Evolutionary conservation across 2,329 filamentous ascomycete genomes (phyloP).

Genomic region (Alternaria hordeiaustralica): DNA sequence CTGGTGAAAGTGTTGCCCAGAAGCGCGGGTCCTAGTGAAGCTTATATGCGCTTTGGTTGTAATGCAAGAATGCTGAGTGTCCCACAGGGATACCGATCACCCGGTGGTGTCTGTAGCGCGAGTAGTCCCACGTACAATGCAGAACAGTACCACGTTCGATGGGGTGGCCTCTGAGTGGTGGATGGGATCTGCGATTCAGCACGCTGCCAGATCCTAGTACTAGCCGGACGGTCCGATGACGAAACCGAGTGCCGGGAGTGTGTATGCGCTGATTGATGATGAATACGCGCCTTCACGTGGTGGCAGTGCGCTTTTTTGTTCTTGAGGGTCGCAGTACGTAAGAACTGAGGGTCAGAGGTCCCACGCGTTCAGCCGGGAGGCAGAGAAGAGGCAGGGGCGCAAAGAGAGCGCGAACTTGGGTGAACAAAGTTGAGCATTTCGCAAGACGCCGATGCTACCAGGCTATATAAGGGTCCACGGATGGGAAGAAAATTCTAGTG

Average conservation of each 20-base stretch:
- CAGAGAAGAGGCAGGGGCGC: conserved; percentile 7
- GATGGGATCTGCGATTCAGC: conserved; percentile 8
- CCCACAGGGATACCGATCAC: background rate
- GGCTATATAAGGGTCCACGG: conserved; percentile 29
- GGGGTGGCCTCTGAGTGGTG: conserved; percentile 24
- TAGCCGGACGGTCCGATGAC: conserved; percentile 24
- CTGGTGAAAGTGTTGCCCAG: background rate
- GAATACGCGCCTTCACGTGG: background rate
- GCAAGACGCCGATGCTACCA: background rate
- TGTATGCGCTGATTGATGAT: background rate
- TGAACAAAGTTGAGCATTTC: conserved; percentile 12
- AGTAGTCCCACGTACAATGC: conserved; percentile 15
- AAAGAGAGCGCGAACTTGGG: conserved; percentile 9
- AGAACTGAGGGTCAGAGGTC: background rate
- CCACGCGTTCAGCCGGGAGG: background rate
- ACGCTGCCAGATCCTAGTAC: conserved; percentile 20
- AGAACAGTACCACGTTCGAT: conserved; percentile 26
- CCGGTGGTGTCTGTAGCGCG: background rate
- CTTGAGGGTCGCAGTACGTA: background rate
- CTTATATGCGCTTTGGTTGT: conserved; percentile 17
- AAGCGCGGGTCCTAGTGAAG: conserved; percentile 4
- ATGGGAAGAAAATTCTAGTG: conserved; percentile 29
- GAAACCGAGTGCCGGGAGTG: background rate
- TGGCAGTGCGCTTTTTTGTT: background rate
- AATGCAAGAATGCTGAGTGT: background rate